phyloP scores from a whole-genome alignment of 2,329 filamentous ascomycete species.

The Aspergillus sp. region DNA sequence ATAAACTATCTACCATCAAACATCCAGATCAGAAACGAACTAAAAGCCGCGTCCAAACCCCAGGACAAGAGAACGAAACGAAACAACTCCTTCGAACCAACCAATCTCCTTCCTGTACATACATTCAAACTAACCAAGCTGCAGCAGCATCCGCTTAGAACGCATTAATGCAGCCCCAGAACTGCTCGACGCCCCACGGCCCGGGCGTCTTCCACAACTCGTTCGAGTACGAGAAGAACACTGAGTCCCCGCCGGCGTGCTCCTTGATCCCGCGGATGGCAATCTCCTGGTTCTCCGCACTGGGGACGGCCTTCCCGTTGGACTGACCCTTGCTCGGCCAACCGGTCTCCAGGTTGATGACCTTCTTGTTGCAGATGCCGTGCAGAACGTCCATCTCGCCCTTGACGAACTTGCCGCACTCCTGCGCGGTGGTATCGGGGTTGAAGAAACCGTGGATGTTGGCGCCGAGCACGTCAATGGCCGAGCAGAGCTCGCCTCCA shows the following conservation, averaged over 20 bases:
- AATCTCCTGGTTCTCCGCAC: constrained; percentile 53
- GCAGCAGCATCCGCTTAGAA: too few relatives aligned
- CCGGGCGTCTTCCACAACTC: constrained; percentile 74
- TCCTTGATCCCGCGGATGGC: constrained; percentile 65
- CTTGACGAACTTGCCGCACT: constrained; percentile 68
- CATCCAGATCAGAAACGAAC: constrained; percentile 4
- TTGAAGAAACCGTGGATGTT: constrained; percentile 98
- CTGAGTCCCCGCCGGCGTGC: constrained; percentile 56
- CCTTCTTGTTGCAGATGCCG: constrained; percentile 61
- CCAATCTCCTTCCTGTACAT: too few relatives aligned
- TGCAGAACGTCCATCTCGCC: constrained; percentile 63
- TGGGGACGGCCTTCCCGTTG: constrained; percentile 66
- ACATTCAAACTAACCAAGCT: constrained; percentile 6
- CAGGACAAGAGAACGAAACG: constrained; percentile 7
- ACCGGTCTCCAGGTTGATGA: constrained; percentile 80
- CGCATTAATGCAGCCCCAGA: constrained; percentile 59
- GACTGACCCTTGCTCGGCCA: constrained; percentile 65
- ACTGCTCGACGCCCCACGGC: constrained; percentile 63
- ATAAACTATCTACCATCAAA: background rate
- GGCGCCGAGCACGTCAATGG: constrained; percentile 68
- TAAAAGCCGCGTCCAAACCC: constrained; percentile 8
- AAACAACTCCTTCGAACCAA: constrained; percentile 12
- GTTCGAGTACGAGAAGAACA: constrained; percentile 73
- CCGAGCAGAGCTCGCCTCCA: constrained; percentile 53
- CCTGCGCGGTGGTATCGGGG: constrained; percentile 48